Evolutionary conservation across 345 rosid genomes (phyloP), one percentile per base, ranked within the genome.

Genomic region (Noccaea bulbosa): DNA sequence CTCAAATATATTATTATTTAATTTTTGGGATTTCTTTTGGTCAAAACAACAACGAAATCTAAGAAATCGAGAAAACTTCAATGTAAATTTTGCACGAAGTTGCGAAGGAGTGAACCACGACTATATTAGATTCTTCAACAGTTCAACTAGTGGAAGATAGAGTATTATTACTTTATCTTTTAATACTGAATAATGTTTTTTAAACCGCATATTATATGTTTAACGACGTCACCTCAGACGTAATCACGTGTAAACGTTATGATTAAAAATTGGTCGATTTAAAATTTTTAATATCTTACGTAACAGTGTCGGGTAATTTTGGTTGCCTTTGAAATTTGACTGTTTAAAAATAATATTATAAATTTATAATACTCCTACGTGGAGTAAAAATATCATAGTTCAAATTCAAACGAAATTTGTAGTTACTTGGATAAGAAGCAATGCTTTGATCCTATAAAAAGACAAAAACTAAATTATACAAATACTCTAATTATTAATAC

Each of bases 341-440:
- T 38, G 20, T 43, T 43, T n/a, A 0, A 16, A 10, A 15, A 24
- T 2, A 11, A 45, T 2, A 46, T 35, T 8, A 55, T 5, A 12
- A 14, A n/a, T n/a, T n/a, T n/a, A n/a, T 17, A 2, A 27, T 24
- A 3, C 27, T 24, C 27, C 27, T 24, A 24, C 27, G 27, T 24
- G 27, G 27, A 24, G 27, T 24, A 2, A 24, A 24, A 24, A 24
- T 24, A 24, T 8, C 5, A 12, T 41, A 61, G 11, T 12, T 43
- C 30, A 33, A 62, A 43, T 43, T 43, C 69, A 62, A 59, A 62
- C 54, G 1, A 47, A 4, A 4, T 33, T 17, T 32, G 17, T 1
- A 30, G 2, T 20, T 62, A 43, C 69, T 72, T 72, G 57, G 70
- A 24, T 20, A 72, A 54, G 56, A 72, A 72, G 70, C 70, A 44